A percentile compares a stretch with the other conserved stretches of the same genome.
Conservation (phyloP, 768 basidiomycete genomes). For the Boletus sp. region DNA sequence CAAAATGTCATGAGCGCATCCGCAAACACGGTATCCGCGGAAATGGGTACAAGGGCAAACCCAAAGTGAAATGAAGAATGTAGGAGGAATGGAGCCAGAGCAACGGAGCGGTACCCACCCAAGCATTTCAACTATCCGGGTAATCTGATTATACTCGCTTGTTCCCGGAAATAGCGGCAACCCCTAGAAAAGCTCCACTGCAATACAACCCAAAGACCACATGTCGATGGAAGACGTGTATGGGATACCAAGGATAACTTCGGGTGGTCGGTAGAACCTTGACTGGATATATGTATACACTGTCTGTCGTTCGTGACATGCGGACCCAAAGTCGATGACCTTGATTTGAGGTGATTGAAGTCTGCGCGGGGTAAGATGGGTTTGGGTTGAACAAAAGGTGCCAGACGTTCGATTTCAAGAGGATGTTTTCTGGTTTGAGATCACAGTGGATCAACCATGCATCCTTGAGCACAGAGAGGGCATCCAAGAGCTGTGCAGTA, state of each 20-base stretch:
- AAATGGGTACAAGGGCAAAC: neutral
- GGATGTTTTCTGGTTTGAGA: conserved; percentile 97
- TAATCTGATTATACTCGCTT: conserved; percentile 98
- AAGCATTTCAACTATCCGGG: conserved; percentile 96
- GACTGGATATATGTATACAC: conserved; percentile 99
- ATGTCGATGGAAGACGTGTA: conserved; percentile 97
- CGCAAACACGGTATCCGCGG: neutral
- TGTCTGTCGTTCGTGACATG: conserved; percentile 98
- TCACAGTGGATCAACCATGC: conserved; percentile 97
- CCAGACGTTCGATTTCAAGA: conserved; percentile 80
- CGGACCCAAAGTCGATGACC: conserved; percentile 98
- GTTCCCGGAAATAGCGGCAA: conserved; percentile 97
- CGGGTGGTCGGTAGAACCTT: conserved; percentile 96
- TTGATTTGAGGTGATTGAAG: conserved; percentile 98
- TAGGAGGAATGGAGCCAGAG: neutral
- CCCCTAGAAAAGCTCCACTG: conserved; percentile 96
- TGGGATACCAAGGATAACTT: conserved; percentile 91
- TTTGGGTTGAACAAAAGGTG: neutral
- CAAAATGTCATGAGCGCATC: neutral
- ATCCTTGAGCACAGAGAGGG: conserved; percentile 89
- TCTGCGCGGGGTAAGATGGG: conserved; percentile 38
- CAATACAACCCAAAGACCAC: conserved; percentile 99
- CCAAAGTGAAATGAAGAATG: neutral
- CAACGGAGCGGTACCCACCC: conserved; percentile 58
- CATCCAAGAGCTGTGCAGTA: conserved; percentile 92